These are phyloP conservation scores for Aquilaria malaccensis DNA, from an alignment of 345 rosid genomes.

Conservation along the genomic window DNA sequence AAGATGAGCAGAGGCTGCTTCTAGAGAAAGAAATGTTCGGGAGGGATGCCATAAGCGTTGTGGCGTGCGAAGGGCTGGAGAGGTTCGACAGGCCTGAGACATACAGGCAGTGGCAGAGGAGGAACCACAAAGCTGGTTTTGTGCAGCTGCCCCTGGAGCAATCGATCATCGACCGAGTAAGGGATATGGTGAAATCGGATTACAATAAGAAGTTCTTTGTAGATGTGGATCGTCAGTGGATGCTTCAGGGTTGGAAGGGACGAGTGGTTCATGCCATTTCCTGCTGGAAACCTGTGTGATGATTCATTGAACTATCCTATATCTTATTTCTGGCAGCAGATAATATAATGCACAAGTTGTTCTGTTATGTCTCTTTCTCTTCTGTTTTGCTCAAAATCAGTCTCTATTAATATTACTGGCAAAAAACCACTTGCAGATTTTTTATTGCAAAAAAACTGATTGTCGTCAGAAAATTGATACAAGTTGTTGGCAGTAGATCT, in stretches of 20 bases:
- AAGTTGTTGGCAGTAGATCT: no score
- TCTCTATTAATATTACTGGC: conserved; percentile 5
- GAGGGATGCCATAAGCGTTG: conserved; percentile 36
- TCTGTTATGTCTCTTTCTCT: not conserved
- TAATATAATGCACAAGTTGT: no score
- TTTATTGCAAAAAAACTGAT: no score
- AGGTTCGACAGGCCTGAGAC: conserved; percentile 40
- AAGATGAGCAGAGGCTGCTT: conserved; percentile 40
- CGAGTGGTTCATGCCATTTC: conserved; percentile 54
- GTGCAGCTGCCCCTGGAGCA: conserved; percentile 36
- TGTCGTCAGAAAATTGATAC: no score
- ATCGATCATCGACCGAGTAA: conserved; percentile 40
- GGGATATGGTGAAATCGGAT: conserved; percentile 27
- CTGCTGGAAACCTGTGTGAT: conserved; percentile 40
- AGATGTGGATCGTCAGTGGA: conserved; percentile 54
- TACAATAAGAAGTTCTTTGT: conserved; percentile 47
- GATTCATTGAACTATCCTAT: no score
- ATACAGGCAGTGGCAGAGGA: conserved; percentile 33
- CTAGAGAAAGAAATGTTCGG: conserved; percentile 45
- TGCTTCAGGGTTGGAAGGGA: conserved; percentile 92
- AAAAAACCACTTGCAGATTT: no score
- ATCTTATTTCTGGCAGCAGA: no score
- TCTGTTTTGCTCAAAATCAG: not conserved
- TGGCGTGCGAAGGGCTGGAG: conserved; percentile 56
- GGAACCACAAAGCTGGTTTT: conserved; percentile 35